Evolutionary conservation across 441 rosid genomes (phyloP).

Genomic region (Geranium incanum): DNA sequence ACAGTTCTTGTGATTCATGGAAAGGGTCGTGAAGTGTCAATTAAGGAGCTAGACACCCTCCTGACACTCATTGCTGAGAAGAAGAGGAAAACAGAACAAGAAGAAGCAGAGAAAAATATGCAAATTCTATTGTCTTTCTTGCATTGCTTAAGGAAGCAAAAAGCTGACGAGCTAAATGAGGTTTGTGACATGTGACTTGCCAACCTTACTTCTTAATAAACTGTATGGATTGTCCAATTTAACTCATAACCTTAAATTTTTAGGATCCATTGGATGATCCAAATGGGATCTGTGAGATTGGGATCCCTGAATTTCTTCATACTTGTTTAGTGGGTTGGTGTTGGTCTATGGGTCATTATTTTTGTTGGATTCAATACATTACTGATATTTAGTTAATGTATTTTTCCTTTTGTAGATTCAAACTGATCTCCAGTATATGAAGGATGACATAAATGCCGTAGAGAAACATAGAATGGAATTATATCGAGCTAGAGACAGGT

Average conservation of each 20-base stretch:
- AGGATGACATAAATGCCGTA: conserved; percentile 83
- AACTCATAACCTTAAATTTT: neutral
- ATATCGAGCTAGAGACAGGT: conserved; percentile 70
- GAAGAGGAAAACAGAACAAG: conserved; percentile 97
- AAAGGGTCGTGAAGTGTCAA: conserved; percentile 86
- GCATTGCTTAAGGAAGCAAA: conserved; percentile 78
- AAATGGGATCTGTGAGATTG: neutral
- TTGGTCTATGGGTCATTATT: neutral
- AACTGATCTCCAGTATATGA: conserved; percentile 76
- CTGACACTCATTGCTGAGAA: conserved; percentile 67
- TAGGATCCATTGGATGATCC: too few species aligned
- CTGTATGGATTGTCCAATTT: neutral
- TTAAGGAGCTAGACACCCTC: conserved; percentile 79
- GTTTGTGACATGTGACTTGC: conserved; percentile 31
- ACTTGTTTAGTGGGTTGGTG: neutral
- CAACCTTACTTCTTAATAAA: neutral
- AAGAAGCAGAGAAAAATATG: conserved; percentile 98
- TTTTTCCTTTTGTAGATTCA: conserved; percentile 45
- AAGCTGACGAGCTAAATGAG: conserved; percentile 83
- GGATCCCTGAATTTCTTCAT: neutral
- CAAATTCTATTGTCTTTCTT: conserved; percentile 88
- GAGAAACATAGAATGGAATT: conserved; percentile 85
- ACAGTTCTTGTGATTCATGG: conserved; percentile 36
- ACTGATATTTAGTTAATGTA: conserved; percentile 9
- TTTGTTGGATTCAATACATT: neutral